A percentile compares a stretch with the other conserved stretches of the same genome.
These are phyloP conservation scores for Collybia sordida DNA, from an alignment of 768 basidiomycete species.

Conservation along the genomic window DNA sequence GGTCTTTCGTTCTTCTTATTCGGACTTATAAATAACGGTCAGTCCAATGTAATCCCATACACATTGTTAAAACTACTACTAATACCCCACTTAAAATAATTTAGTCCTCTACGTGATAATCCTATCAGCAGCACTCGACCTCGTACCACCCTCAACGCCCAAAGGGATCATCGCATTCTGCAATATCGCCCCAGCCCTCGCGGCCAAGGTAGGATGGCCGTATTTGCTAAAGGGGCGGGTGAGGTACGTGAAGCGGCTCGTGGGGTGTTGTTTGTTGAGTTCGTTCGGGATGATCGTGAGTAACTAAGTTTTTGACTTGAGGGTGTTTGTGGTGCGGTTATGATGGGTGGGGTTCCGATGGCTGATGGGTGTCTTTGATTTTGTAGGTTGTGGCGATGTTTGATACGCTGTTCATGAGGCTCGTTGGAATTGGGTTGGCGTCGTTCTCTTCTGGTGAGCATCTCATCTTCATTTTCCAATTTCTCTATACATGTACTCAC, in stretches of 20 bases:
- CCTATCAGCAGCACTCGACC: constrained; percentile 91
- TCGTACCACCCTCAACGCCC: constrained; percentile 88
- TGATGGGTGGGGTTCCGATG: no score
- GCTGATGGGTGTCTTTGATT: neutral
- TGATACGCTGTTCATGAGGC: constrained; percentile 59
- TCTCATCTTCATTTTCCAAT: constrained; percentile 2
- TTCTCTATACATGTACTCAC: neutral
- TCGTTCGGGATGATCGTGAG: constrained; percentile 87
- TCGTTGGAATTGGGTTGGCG: constrained; percentile 78
- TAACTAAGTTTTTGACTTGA: no score
- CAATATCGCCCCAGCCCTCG: constrained; percentile 87
- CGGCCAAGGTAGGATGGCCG: constrained; percentile 90
- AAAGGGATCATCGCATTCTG: constrained; percentile 95
- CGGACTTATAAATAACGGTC: constrained; percentile 91
- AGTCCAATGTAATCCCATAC: constrained; percentile 8
- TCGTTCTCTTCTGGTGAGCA: constrained; percentile 92
- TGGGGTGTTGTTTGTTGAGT: constrained; percentile 74
- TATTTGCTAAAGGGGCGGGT: constrained; percentile 87
- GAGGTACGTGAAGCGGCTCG: constrained; percentile 71
- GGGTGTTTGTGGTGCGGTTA: no score
- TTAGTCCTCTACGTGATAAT: constrained; percentile 94
- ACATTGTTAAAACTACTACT: neutral
- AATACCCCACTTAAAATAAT: neutral
- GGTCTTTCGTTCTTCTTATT: constrained; percentile 84
- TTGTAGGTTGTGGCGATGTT: constrained; percentile 76